Percentiles rank a stretch among this genome's conserved stretches.
Conservation (phyloP, 2,329 filamentous ascomycete species). For the Chaetoscypha palmicola region DNA sequence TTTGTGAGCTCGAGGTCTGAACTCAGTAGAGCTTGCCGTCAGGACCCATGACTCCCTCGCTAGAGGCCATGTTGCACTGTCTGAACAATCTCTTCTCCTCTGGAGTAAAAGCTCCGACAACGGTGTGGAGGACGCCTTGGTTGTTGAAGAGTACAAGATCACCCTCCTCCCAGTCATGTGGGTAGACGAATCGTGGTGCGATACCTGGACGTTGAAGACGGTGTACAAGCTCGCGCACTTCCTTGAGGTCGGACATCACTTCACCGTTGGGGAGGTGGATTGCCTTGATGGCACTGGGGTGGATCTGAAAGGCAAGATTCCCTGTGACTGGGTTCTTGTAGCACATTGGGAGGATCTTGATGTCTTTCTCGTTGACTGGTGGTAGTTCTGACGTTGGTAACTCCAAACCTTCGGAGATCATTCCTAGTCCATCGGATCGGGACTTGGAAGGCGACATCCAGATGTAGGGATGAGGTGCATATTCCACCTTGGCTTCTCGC, state of each 20-base stretch:
- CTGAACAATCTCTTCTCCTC: constrained; percentile 70
- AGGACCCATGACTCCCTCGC: constrained; percentile 34
- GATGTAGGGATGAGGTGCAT: constrained; percentile 72
- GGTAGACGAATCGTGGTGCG: constrained; percentile 59
- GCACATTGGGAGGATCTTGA: constrained; percentile 67
- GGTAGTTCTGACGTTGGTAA: constrained; percentile 54
- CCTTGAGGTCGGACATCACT: constrained; percentile 59
- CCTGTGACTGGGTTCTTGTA: constrained; percentile 71
- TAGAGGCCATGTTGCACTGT: constrained; percentile 73
- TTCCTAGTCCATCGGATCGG: constrained; percentile 61
- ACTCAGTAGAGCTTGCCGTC: constrained; percentile 28
- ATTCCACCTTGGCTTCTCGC: constrained; percentile 61
- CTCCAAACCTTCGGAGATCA: constrained; percentile 60
- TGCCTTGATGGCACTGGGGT: constrained; percentile 63
- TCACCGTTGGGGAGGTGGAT: constrained; percentile 60
- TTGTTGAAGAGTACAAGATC: constrained; percentile 77
- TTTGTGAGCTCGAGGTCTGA: not conserved
- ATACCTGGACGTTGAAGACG: constrained; percentile 66
- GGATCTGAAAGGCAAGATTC: constrained; percentile 62
- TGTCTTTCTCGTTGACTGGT: constrained; percentile 55
- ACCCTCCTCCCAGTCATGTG: constrained; percentile 71
- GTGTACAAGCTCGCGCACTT: constrained; percentile 65
- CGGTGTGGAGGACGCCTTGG: constrained; percentile 65
- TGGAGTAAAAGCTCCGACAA: constrained; percentile 66
- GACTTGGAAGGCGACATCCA: constrained; percentile 70